Conservation (phyloP, 495 filamentous ascomycete genomes). For the Pseudoneurospora amorphoporcata region DNA sequence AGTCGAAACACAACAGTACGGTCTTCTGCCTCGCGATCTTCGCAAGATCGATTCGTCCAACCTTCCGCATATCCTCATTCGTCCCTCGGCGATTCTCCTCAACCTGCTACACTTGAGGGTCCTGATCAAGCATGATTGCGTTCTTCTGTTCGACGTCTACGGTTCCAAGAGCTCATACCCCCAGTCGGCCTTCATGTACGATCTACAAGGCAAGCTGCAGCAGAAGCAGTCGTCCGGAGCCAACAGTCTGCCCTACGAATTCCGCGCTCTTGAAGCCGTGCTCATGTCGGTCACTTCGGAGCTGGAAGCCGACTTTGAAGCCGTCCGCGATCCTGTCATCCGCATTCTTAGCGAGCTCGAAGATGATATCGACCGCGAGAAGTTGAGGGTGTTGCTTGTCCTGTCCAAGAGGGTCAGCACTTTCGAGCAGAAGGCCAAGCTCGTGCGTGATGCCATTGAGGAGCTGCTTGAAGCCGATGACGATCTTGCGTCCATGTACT, state of each 20-base stretch:
- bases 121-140: conserved; percentile 86
- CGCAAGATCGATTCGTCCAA: conserved; percentile 98
- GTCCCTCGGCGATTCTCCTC: conserved; percentile 86
- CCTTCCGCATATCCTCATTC: conserved; percentile 92
- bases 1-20: conserved; percentile 54
- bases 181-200: conserved; percentile 95
- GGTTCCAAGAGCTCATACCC: conserved; percentile 90
- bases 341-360: conserved; percentile 80
- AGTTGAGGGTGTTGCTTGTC: conserved; percentile 78
- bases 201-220: conserved; percentile 55
- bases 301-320: conserved; percentile 86
- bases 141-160: conserved; percentile 91
- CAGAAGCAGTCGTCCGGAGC: conserved; percentile 40
- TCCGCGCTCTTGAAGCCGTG: conserved; percentile 71
- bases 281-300: conserved; percentile 75
- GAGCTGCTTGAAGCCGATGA: conserved; percentile 97
- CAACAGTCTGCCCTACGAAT: conserved; percentile 55
- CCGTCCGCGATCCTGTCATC: conserved; percentile 84
- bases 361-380: conserved; percentile 94
- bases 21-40: conserved; percentile 87
- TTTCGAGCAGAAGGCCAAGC: conserved; percentile 91
- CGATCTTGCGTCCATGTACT: conserved; percentile 89
- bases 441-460: conserved; percentile 91
- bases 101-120: conserved; percentile 90
- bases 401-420: conserved; percentile 92